Base-by-base conservation (phyloP, 768 basidiomycete genomes). In the Auricularia heimuer region DNA sequence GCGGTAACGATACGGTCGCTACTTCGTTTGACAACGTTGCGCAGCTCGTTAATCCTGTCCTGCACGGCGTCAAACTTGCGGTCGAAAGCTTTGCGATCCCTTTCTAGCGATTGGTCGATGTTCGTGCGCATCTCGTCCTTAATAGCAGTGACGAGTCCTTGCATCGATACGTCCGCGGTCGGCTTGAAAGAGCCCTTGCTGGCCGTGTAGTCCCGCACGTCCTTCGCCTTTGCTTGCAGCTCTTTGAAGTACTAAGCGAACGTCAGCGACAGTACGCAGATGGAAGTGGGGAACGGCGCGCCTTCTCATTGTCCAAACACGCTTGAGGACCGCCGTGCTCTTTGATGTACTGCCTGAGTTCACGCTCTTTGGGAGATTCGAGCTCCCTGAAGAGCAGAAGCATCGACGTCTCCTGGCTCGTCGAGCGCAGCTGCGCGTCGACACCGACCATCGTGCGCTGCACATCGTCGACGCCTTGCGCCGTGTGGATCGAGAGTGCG, bases 61-160 rank as follows among this genome's bases (percentile, higher is more conserved):
- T 75, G 76, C 69, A 81, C 80, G 65, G 81, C 75, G 33, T 77
- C 77, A 60, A 83, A 75, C 66, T 83, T 83, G 56, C 75, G 71
- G 61, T 81, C 78, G 65, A 83, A 84, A 0, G 77, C 66, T 2
- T 71, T 71, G 67, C 80, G 70, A 65, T 84, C 81, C 58, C 72
- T 70, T 7, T 64, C 67, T 34, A 83, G 73, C 0, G 75, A 71
- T 2, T 65, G 58, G 21, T 75, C 61, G 67, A 71, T 65, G 61
- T 71, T 69, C 64, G 73, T 69, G 63, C 68, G 36, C 62, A 77
- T 62, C 10, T 77, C 77, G 3, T 68, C 65, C 21, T 54, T 33
- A 2, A 34, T 42, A 16, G 60, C 33, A 24, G 21, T 34, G 14
- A 60, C 24, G 29, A 60, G 24, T 21, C 21, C 29, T 34, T 35